Base-by-base conservation (phyloP, 257 asterid species). In the Avicennia marina region DNA sequence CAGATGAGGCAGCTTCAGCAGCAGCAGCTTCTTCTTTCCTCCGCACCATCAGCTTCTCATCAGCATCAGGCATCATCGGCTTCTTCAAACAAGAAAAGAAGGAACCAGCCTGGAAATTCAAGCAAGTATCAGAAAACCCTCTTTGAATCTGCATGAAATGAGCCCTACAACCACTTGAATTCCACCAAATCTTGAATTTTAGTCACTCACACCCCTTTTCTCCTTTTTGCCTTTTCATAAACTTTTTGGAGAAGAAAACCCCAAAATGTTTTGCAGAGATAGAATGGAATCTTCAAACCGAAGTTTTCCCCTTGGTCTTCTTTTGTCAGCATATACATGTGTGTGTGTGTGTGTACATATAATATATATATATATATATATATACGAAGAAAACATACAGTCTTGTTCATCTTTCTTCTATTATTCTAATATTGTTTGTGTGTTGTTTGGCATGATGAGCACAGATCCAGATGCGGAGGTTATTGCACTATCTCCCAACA, bases 51-150 rank as follows among this genome's bases (percentile, higher is more conserved):
- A 8, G 49, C 64, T 40, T 11, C 41, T 68, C 32, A 36, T 20
- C 74, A 25, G 47, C 62, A 2, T 36, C 41, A 36, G 1, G 24
- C 72, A 4, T 48, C 74, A 4, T 16, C 74, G n/a, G 18, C 64
- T 2, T 15, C 80, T 0, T 12, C 80, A 0, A 49, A 46, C 24
- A 87, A 81, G 78, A 73, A 68, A 26, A 68, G 82, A 43, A 69
- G 91, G 60, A 85, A 88, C 43, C 96, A 85, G 58, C 79, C 96
- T 3, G 96, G 96, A 46, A 82, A 80, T 48, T 89, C 96, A 73
- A 76, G 96, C 83, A 80, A 82, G 94, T 84, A 49, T 45, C 80
- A 0, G 29, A 9, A 61, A 64, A 22, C 45, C 60, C 24, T 46
- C 51, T 39, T 15, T 45, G 9, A 24, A 42, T 50, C 16, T 56